Base-by-base conservation (phyloP, 179 eudicot genomes). In the Spergularia azorica region DNA sequence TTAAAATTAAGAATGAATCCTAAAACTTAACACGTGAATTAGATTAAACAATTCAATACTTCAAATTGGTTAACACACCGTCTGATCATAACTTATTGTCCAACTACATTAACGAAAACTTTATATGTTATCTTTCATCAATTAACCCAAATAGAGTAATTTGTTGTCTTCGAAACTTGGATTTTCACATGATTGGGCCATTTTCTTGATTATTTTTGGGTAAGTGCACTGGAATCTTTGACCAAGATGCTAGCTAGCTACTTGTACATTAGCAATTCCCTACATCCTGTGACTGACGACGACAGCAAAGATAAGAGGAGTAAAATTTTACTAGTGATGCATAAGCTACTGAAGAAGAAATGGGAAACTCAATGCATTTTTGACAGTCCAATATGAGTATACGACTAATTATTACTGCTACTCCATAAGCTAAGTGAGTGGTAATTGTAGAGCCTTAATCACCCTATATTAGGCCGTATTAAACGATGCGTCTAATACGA, bases 171-270 rank as follows among this genome's bases (percentile, higher is more conserved):
- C 32, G 32, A 26, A 26, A 26, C 32, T 26, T 26, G 32, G 32
- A 72, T 60, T 13, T 66, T 58, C 17, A 43, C 12, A 59, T 41
- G 32, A 39, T 20, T 58, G 8, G 7, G 4, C 63, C 63, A 17
- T 14, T 16, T 16, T 7, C 48, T 43, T 71, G 52, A 56, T 56
- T 55, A 21, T 71, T 71, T 57, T 72, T 5, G 11, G 50, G 50
- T 69, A 58, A 43, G 63, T 76, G 74, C 26, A 52, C 50, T 17
- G 17, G 50, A 14, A 78, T 78, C 76, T 71, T 78, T 78, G 80
- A 71, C 80, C 80, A 78, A 63, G 32, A 71, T 63, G 18, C 64
- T 70, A 26, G 32, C 48, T 7, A 4, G 48, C 48, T 43, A 43
- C 48, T 43, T 4, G 48, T 43, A 43, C 48, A 43, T 43, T 43